Percentiles rank a stretch among this genome's conserved stretches.
Evolutionary conservation across 2,329 filamentous ascomycete genomes (phyloP).

Genomic region (Arthrobotrys conoides): DNA sequence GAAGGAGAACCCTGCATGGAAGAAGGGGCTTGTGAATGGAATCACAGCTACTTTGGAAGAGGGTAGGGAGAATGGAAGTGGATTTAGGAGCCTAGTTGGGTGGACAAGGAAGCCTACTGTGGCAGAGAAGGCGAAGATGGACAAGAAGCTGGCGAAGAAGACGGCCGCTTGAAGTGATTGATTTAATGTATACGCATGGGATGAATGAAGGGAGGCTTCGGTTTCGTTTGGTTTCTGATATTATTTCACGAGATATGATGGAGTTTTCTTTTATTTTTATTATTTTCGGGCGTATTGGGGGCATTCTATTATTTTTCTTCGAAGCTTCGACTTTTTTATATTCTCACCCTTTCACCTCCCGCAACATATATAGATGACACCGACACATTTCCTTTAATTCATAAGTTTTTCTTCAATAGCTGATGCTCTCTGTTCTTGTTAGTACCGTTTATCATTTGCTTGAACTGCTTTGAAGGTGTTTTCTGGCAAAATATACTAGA

Average conservation of each 20-base stretch:
- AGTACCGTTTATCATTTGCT: neutral
- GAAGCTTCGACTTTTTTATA: neutral
- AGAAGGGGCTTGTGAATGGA: slow-evolving; percentile 71
- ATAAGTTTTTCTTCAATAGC: neutral
- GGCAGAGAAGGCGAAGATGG: slow-evolving; percentile 34
- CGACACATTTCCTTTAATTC: neutral
- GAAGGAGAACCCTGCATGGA: slow-evolving; percentile 61
- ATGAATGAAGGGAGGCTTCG: slow-evolving; percentile 15
- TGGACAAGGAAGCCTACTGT: slow-evolving; percentile 75
- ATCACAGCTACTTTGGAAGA: slow-evolving; percentile 76
- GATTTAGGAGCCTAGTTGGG: slow-evolving; percentile 75
- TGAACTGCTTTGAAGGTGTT: slow-evolving; percentile 36
- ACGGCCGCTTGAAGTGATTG: slow-evolving; percentile 8
- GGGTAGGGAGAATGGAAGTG: slow-evolving; percentile 73
- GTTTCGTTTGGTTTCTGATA: slow-evolving; percentile 8
- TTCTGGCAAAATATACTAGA: slow-evolving; percentile 49
- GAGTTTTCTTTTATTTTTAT: slow-evolving; percentile 16
- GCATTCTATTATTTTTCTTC: neutral
- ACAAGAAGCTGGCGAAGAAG: slow-evolving; percentile 44
- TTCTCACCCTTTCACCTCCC: neutral
- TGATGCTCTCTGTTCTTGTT: neutral
- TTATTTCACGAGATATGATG: slow-evolving; percentile 21
- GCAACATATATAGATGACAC: slow-evolving; percentile 10
- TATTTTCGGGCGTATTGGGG: slow-evolving; percentile 13
- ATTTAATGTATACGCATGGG: slow-evolving; percentile 11